Evolutionary conservation across 805 yeast species (phyloP).

Genomic region (Metschnikowia lunata): DNA sequence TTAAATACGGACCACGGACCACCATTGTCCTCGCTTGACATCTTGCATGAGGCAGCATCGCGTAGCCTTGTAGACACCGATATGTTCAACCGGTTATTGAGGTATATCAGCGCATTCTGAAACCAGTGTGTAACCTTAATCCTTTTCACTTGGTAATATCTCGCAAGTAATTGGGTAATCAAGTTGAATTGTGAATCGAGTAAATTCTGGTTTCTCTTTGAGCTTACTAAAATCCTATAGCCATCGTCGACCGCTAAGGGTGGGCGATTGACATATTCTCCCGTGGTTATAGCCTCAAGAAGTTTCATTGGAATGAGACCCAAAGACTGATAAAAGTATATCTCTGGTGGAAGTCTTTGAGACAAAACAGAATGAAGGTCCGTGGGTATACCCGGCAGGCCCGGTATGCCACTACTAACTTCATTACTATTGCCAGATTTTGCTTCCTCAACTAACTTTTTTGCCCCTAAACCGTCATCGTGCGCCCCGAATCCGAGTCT

Average conservation of each 20-base stretch:
- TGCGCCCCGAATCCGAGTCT: constrained; percentile 22
- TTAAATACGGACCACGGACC: constrained; percentile 2
- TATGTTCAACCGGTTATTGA: constrained; percentile 53
- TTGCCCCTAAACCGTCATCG: background rate
- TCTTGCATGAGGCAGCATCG: background rate
- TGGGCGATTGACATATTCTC: constrained; percentile 55
- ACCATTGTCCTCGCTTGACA: background rate
- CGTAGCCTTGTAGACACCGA: constrained; percentile 1
- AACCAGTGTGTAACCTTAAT: constrained; percentile 56
- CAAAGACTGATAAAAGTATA: constrained; percentile 72
- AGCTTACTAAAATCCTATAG: constrained; percentile 52
- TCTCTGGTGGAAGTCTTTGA: constrained; percentile 81
- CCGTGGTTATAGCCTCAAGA: constrained; percentile 64
- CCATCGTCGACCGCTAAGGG: constrained; percentile 63
- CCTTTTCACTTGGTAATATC: constrained; percentile 79
- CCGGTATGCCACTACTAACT: no score
- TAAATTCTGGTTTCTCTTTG: constrained; percentile 42
- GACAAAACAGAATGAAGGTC: constrained; percentile 81
- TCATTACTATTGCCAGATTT: background rate
- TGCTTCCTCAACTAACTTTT: background rate
- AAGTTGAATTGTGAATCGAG: constrained; percentile 63
- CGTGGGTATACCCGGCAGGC: constrained; percentile 49
- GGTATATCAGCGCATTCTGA: constrained; percentile 36
- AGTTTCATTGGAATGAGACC: constrained; percentile 67
- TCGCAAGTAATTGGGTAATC: constrained; percentile 66